These are phyloP conservation scores for Lithospermum erythrorhizon DNA, from an alignment of 257 asterid species.

Conservation along the genomic window DNA sequence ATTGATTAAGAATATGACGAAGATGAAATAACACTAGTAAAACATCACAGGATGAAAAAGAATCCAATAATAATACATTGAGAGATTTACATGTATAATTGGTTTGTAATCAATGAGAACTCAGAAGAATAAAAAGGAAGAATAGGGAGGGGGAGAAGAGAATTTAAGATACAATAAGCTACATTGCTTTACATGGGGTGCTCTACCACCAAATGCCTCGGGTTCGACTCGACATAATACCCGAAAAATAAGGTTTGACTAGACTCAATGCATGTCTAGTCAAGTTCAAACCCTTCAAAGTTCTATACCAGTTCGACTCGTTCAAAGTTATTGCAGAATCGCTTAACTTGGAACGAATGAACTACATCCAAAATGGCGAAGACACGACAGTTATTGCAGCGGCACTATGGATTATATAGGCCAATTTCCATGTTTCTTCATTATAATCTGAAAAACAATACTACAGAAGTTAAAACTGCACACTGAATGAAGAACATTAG, in stretches of 20 bases:
- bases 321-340: too few species aligned
- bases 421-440: too few species aligned
- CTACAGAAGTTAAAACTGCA: too few species aligned
- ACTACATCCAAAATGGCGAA: slow-evolving; percentile 3
- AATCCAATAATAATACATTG: slow-evolving; percentile 20
- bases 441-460: too few species aligned
- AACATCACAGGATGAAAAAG: slow-evolving; percentile 1
- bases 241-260: too few species aligned
- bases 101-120: slow-evolving; percentile 6
- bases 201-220: slow-evolving; percentile 9
- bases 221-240: too few species aligned
- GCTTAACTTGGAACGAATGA: not conserved
- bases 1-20: not conserved
- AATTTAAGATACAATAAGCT: slow-evolving; percentile 19
- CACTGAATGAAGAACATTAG: too few species aligned
- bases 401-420: too few species aligned
- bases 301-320: too few species aligned
- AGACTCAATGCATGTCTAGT: too few species aligned
- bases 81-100: slow-evolving; percentile 39
- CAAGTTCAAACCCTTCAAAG: too few species aligned
- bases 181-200: slow-evolving; percentile 12
- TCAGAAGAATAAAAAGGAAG: not conserved
- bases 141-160: slow-evolving; percentile 1
- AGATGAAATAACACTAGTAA: not conserved
- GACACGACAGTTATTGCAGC: too few species aligned